phyloP scores from a whole-genome alignment of 1,284 basidiomycete genomes.

The Leccinum solheimii region DNA sequence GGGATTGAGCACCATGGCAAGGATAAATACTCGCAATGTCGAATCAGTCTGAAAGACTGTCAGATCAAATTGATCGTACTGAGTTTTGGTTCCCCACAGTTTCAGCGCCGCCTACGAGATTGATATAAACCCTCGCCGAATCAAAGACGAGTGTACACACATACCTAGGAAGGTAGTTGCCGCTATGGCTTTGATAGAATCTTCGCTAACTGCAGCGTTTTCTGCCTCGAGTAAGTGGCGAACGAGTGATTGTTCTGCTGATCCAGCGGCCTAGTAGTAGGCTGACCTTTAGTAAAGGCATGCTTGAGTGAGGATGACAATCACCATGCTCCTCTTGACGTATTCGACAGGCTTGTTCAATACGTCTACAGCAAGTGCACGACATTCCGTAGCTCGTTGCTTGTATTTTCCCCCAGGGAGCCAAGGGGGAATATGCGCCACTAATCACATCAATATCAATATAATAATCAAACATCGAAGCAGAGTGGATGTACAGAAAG shows the following conservation, averaged over 20 bases:
- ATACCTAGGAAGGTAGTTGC: conserved; percentile 29
- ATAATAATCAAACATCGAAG: conserved; percentile 11
- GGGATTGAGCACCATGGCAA: conserved; percentile 35
- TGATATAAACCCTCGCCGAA: neutral
- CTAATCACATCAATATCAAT: conserved; percentile 21
- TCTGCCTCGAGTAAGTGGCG: conserved; percentile 13
- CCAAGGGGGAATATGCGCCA: conserved; percentile 38
- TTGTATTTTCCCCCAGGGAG: conserved; percentile 37
- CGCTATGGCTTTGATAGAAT: conserved; percentile 26
- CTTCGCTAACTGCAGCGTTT: conserved; percentile 3
- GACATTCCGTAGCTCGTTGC: conserved; percentile 26
- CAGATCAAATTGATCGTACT: neutral
- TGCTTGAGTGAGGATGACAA: neutral
- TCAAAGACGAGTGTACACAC: neutral
- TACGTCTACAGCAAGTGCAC: conserved; percentile 29
- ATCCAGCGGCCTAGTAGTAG: conserved; percentile 22
- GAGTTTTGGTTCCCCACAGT: conserved; percentile 20
- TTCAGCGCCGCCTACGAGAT: conserved; percentile 28
- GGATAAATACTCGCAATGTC: conserved; percentile 21
- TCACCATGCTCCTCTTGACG: conserved; percentile 36
- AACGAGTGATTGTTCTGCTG: conserved; percentile 24
- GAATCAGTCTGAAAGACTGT: conserved; percentile 16
- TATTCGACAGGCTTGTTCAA: conserved; percentile 32
- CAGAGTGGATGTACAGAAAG: conserved; percentile 23
- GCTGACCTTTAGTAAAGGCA: neutral